A percentile compares a stretch with the other conserved stretches of the same genome.
Evolutionary conservation across 1,284 basidiomycete genomes (phyloP).

Genomic region (Sparassis latifolia): DNA sequence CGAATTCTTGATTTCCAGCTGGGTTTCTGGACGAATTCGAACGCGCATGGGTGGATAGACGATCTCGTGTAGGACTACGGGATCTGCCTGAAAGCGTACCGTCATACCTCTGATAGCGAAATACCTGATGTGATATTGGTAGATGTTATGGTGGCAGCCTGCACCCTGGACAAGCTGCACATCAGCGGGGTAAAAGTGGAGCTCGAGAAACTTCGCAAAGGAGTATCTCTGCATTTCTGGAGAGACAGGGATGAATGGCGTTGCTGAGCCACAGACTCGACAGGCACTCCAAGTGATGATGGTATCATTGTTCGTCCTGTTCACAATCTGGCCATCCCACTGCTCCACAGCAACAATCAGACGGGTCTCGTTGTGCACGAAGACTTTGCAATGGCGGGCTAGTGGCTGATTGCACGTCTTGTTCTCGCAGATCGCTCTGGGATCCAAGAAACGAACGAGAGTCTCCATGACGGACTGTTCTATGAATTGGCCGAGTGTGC

Average conservation of each 20-base stretch:
- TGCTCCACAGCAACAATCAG: constrained; percentile 84
- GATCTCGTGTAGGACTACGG: constrained; percentile 79
- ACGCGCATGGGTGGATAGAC: constrained; percentile 87
- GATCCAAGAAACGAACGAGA: constrained; percentile 60
- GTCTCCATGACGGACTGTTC: constrained; percentile 74
- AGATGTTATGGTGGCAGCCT: constrained; percentile 91
- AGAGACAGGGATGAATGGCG: constrained; percentile 86
- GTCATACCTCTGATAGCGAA: constrained; percentile 84
- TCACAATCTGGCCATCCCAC: constrained; percentile 73
- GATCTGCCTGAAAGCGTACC: constrained; percentile 86
- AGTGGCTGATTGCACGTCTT: constrained; percentile 81
- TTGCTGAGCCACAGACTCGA: constrained; percentile 73
- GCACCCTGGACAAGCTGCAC: constrained; percentile 77
- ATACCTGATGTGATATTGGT: constrained; percentile 89
- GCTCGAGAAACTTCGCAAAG: constrained; percentile 90
- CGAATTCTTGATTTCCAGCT: constrained; percentile 83
- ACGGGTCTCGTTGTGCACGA: constrained; percentile 83
- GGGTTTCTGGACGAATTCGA: constrained; percentile 78
- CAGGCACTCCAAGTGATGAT: constrained; percentile 94
- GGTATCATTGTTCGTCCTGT: constrained; percentile 51
- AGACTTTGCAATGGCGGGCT: constrained; percentile 83
- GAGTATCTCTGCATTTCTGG: constrained; percentile 92
- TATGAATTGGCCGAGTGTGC: constrained; percentile 89
- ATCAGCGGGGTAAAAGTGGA: constrained; percentile 87
- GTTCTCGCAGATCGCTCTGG: constrained; percentile 71